A percentile compares a stretch with the other conserved stretches of the same genome.
phyloP scores from a whole-genome alignment of 306 rosid species.

The Sicyos baderoa region DNA sequence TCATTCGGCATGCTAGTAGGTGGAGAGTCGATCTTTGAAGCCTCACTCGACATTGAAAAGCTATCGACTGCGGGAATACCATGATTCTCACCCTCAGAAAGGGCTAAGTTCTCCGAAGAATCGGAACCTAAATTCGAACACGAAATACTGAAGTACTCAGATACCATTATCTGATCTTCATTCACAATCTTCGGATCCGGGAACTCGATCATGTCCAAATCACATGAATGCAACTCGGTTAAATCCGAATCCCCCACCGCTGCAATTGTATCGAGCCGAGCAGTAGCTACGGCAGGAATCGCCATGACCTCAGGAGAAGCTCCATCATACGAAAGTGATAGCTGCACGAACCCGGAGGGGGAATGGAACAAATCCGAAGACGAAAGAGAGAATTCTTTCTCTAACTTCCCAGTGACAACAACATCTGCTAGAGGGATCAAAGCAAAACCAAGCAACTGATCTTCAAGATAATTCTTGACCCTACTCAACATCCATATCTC shows the following conservation, averaged over 20 bases:
- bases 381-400: slow-evolving; percentile 86
- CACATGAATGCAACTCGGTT: slow-evolving; percentile 36
- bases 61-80: neutral
- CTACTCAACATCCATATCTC: slow-evolving; percentile 98
- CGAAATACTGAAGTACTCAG: slow-evolving; percentile 66
- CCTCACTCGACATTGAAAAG: slow-evolving; percentile 28
- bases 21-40: slow-evolving; percentile 53
- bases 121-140: slow-evolving; percentile 48
- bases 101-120: slow-evolving; percentile 46
- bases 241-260: slow-evolving; percentile 33
- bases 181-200: slow-evolving; percentile 71
- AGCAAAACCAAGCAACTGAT: slow-evolving; percentile 88
- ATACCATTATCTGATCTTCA: slow-evolving; percentile 81
- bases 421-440: slow-evolving; percentile 67
- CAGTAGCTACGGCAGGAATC: slow-evolving; percentile 23
- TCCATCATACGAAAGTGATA: slow-evolving; percentile 59
- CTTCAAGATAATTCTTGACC: slow-evolving; percentile 94
- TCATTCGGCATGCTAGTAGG: slow-evolving; percentile 50
- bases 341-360: slow-evolving; percentile 72
- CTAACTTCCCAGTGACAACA: slow-evolving; percentile 51
- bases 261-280: slow-evolving; percentile 9
- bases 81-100: slow-evolving; percentile 40
- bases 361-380: slow-evolving; percentile 90
- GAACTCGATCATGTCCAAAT: slow-evolving; percentile 73
- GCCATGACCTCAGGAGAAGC: slow-evolving; percentile 65